Evolutionary conservation across 2,329 filamentous ascomycete species (phyloP), one percentile per base, ranked within the genome.

Genomic region (Conoideocrella luteorostrata): DNA sequence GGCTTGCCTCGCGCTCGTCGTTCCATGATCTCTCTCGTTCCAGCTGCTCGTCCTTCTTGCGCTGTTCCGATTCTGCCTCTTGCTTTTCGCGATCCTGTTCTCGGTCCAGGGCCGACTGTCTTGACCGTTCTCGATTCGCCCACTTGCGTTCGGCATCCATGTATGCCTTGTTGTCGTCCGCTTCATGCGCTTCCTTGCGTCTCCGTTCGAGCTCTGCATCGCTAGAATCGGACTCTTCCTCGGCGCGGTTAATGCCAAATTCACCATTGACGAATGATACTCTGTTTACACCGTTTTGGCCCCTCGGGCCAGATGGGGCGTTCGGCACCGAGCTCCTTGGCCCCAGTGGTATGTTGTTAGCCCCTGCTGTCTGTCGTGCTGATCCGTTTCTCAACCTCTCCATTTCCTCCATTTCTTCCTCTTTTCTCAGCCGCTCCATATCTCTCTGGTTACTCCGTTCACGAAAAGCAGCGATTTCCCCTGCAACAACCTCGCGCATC

Each of bases 401-500:
- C 62, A 83, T 75, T 45, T 87, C 85, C 60, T 97, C 93, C 53
- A 95, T 80, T 60, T 97, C 91, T 61, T 98, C 93, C 63, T 98
- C 93, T 35, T 84, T 76, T 57, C 83, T 82, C 28, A 95, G 68
- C 4, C 93, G 85, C 63, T 98, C 93, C 58, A 94, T 69, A 59
- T 98, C 93, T 30, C 91, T 78, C 48, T 86, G 81, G 47, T 82
- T 95, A 54, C 91, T 96, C 17, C 91, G 78, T 52, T 98, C 93
- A 51, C 93, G 78, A 70, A 98, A 98, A 0, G 90, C 87, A 0
- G 88, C 83, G 56, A 98, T 98, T 62, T 98, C 94, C 45, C 84
- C 84, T 0, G 93, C 88, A 13, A 98, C 93, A 0, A 88, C 90
- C 60, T 95, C 93, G 20, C 93, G 83, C 88, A 95, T 94, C 60